phyloP scores from a whole-genome alignment of 768 basidiomycete species.

The Agrocybe pediades region DNA sequence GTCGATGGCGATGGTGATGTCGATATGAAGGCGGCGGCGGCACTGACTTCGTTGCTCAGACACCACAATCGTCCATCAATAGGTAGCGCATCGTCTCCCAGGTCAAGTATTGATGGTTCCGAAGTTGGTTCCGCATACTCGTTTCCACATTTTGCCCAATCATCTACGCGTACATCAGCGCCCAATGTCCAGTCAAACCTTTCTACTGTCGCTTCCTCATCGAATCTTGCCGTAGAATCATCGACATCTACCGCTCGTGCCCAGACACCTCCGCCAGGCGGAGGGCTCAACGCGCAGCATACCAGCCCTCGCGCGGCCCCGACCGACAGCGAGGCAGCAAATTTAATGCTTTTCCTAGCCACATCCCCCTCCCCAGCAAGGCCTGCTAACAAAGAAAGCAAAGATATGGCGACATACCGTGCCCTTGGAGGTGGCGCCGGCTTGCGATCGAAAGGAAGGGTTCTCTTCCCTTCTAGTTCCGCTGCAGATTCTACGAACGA shows the following conservation, averaged over 20 bases:
- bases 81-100: constrained; percentile 64
- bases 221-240: constrained; percentile 29
- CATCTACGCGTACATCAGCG: constrained; percentile 57
- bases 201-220: constrained; percentile 41
- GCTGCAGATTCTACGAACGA: constrained; percentile 23
- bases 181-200: constrained; percentile 39
- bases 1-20: constrained; percentile 57
- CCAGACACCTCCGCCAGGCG: constrained; percentile 39
- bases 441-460: constrained; percentile 64
- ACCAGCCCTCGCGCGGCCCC: constrained; percentile 53
- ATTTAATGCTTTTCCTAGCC: constrained; percentile 81
- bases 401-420: constrained; percentile 59
- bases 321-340: constrained; percentile 86
- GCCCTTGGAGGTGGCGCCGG: constrained; percentile 48
- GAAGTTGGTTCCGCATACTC: constrained; percentile 65
- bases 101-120: constrained; percentile 72
- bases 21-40: constrained; percentile 84
- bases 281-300: constrained; percentile 25
- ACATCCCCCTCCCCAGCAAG: constrained; percentile 84
- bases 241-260: constrained; percentile 32
- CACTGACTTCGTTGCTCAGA: constrained; percentile 71
- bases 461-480: constrained; percentile 60
- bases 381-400: constrained; percentile 50
- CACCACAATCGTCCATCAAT: constrained; percentile 63
- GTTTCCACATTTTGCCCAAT: constrained; percentile 66